Evolutionary conservation across 2,329 filamentous ascomycete genomes (phyloP).

Genomic region (Sporothrix inflata): DNA sequence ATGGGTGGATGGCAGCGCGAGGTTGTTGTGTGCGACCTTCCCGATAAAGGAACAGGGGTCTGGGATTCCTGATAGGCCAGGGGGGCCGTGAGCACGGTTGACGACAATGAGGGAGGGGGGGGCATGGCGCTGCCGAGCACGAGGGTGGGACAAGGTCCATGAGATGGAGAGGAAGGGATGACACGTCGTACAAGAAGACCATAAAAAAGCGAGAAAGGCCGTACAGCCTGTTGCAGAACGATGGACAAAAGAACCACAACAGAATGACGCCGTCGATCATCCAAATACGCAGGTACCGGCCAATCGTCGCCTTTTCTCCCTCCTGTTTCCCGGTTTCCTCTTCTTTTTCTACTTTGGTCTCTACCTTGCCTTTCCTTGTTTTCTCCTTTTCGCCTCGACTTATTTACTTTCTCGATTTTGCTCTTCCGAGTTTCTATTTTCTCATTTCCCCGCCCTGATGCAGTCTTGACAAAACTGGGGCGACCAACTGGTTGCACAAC

Average conservation of each 20-base stretch:
- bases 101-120: neutral
- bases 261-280: neutral
- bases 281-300: neutral
- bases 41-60: neutral
- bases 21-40: neutral
- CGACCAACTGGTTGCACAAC: neutral
- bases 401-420: conserved; percentile 10
- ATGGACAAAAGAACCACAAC: neutral
- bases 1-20: neutral
- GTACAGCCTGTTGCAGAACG: neutral
- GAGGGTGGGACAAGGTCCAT: neutral
- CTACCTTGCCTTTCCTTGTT: neutral
- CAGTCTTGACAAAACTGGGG: neutral
- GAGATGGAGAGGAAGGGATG: neutral
- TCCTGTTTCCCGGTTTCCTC: neutral
- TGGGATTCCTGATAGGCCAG: neutral
- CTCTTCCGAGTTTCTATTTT: neutral
- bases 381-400: neutral
- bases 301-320: neutral
- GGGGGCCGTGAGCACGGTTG: neutral
- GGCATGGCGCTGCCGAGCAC: neutral
- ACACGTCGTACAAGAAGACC: neutral
- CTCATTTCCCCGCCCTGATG: neutral
- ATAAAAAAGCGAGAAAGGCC: neutral
- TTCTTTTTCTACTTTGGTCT: neutral